Percentiles rank a stretch among this genome's conserved stretches.
phyloP scores from a whole-genome alignment of 805 yeast species.

The Sugiyamaella americana region DNA sequence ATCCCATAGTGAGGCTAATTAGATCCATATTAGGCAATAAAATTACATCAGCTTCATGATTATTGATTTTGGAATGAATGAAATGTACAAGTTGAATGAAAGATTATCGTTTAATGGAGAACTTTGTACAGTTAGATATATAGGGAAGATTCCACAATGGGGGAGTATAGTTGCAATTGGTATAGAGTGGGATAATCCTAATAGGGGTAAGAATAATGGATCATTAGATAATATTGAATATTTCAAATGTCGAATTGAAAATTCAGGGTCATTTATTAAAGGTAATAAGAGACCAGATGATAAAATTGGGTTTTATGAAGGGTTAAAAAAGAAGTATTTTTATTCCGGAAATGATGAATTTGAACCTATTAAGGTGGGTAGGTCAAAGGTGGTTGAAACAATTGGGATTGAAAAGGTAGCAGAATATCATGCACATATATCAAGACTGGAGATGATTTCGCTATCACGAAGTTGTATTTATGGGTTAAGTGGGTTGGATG shows the following conservation, averaged over 20 bases:
- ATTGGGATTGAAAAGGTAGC: conserved; percentile 60
- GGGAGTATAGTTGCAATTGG: conserved; percentile 53
- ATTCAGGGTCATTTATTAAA: conserved; percentile 49
- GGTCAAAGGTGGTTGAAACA: conserved; percentile 52
- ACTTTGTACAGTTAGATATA: conserved; percentile 55
- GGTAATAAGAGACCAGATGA: conserved; percentile 33
- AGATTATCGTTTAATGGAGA: conserved; percentile 38
- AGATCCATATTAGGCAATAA: no score
- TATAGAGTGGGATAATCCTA: conserved; percentile 75
- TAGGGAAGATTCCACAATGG: conserved; percentile 65
- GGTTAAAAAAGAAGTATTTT: conserved; percentile 47
- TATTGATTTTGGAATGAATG: neutral
- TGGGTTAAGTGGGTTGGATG: neutral
- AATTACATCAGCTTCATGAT: no score
- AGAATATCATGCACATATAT: conserved; percentile 42
- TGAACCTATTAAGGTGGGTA: conserved; percentile 39
- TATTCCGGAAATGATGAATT: conserved; percentile 26
- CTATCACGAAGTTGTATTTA: conserved; percentile 25
- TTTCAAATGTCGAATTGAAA: conserved; percentile 38
- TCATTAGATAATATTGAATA: conserved; percentile 45
- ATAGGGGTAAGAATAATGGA: conserved; percentile 73
- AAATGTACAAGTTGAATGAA: conserved; percentile 5
- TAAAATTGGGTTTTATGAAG: conserved; percentile 38
- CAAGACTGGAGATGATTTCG: conserved; percentile 42
- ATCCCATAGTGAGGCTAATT: no score